These are phyloP conservation scores for Rossbeevera mucosa DNA, from an alignment of 768 basidiomycete species.

Conservation along the genomic window DNA sequence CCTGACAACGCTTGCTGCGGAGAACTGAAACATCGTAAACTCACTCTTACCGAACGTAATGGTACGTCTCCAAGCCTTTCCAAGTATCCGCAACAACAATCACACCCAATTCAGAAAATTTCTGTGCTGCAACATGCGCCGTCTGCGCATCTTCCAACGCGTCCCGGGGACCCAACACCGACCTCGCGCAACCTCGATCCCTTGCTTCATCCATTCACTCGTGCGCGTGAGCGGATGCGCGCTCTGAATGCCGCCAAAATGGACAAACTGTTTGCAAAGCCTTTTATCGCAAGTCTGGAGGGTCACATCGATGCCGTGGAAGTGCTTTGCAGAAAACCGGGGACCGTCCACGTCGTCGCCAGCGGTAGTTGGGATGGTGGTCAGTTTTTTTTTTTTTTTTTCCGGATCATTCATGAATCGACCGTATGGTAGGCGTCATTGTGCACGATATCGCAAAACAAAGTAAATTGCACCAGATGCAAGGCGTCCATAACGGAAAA, in stretches of 20 bases:
- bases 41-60: constrained; percentile 12
- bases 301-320: constrained; percentile 97
- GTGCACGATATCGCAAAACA: constrained; percentile 73
- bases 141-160: constrained; percentile 62
- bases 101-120: constrained; percentile 57
- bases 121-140: constrained; percentile 82
- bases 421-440: constrained; percentile 58
- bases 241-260: constrained; percentile 95
- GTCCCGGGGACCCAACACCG: constrained; percentile 82
- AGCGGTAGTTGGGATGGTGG: constrained; percentile 97
- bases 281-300: constrained; percentile 84
- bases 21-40: too few relatives aligned
- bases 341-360: constrained; percentile 71
- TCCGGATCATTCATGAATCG: neutral
- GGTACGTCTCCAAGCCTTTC: constrained; percentile 6
- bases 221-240: constrained; percentile 87
- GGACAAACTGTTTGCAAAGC: constrained; percentile 97
- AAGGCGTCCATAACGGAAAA: constrained; percentile 79
- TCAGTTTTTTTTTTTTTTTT: constrained; percentile 36
- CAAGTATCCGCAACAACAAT: neutral
- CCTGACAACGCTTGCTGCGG: too few relatives aligned
- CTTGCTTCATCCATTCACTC: constrained; percentile 91
- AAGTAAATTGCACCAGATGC: constrained; percentile 50
- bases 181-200: constrained; percentile 90
- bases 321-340: constrained; percentile 66